These are phyloP conservation scores for Incumbomyces lentus DNA, from an alignment of 2,329 filamentous ascomycete genomes.

Conservation along the genomic window DNA sequence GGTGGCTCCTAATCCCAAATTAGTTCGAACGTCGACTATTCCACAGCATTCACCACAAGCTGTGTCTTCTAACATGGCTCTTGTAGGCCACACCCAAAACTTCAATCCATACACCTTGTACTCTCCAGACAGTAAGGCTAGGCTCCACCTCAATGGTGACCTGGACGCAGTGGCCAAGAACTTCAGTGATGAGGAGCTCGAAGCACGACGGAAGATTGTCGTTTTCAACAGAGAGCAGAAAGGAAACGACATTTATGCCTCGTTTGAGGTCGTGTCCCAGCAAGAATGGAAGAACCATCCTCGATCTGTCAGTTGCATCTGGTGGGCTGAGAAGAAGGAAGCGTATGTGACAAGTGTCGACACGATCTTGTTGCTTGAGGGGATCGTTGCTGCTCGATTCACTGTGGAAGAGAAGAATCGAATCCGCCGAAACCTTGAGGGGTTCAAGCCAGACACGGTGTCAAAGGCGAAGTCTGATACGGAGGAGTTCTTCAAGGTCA, in stretches of 20 bases:
- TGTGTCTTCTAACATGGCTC: slow-evolving; percentile 37
- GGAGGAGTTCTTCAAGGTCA: slow-evolving; percentile 96
- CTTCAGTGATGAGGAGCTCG: slow-evolving; percentile 75
- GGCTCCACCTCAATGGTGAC: slow-evolving; percentile 75
- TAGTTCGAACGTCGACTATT: slow-evolving; percentile 59
- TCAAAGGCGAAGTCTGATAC: slow-evolving; percentile 87
- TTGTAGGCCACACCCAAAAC: slow-evolving; percentile 29
- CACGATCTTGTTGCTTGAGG: slow-evolving; percentile 88
- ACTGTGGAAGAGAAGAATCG: slow-evolving; percentile 98
- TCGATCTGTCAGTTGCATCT: slow-evolving; percentile 95
- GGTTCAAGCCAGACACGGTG: slow-evolving; percentile 83
- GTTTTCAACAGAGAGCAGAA: slow-evolving; percentile 75
- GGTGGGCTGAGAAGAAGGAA: slow-evolving; percentile 83
- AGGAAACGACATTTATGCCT: slow-evolving; percentile 70
- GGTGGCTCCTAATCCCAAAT: slow-evolving; percentile 42
- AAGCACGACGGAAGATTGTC: slow-evolving; percentile 71
- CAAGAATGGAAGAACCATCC: slow-evolving; percentile 73
- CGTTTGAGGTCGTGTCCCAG: slow-evolving; percentile 66
- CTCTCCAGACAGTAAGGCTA: slow-evolving; percentile 59
- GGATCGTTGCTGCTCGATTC: slow-evolving; percentile 76
- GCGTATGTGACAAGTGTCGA: slow-evolving; percentile 95
- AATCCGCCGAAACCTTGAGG: slow-evolving; percentile 88
- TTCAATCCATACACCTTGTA: slow-evolving; percentile 76
- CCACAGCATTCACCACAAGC: slow-evolving; percentile 42
- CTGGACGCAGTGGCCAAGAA: slow-evolving; percentile 71